Base-by-base conservation (phyloP, 495 filamentous ascomycete species). In the Podospora pseudopauciseta region DNA sequence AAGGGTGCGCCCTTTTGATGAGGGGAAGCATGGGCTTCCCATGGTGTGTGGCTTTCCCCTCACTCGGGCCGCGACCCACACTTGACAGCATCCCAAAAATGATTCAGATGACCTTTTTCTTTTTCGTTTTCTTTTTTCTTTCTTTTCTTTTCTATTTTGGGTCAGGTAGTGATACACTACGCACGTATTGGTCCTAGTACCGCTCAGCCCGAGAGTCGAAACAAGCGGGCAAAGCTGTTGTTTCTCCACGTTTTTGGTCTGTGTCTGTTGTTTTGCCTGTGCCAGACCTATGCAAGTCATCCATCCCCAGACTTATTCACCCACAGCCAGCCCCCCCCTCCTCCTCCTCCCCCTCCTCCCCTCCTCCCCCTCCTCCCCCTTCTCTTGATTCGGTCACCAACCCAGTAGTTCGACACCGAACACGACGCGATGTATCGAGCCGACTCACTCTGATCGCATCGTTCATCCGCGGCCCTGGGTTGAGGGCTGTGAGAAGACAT, bases 31-130 rank as follows among this genome's bases (percentile, higher is more conserved):
- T 5, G 32, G 30, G 5, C 59, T 23, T 61, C 26, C 20, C 23
- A 23, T 23, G 23, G 1, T 23, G 23, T 23, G 23, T 23, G 23
- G 23, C 23, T 5, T 61, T 61, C 59, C n/a, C n/a, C 28, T 28
- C 18, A 19, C 11, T 28, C 61, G 61, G 61, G 61, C 61, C 61
- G 61, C 61, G 61, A n/a, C 61, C 61, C 61, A 49, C 61, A 44
- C 18, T 63, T 63, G 61, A 63, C 61, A 63, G 61, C 61, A 63
- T 49, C 18, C 60, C 34, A 62, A 62, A 62, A 34, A 62, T 34
- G 26, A 34, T 62, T 62, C 60, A 62, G 60, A 62, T 62, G 60
- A 62, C 60, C 60, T 62, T 28, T 32, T 61, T 19, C 19, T 19
- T 19, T 19, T 19, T 19, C 19, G 19, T 19, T 19, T 59, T 59